phyloP scores from a whole-genome alignment of 228 moss, liverwort and hornwort genomes.

The Sphagnum magellanicum region DNA sequence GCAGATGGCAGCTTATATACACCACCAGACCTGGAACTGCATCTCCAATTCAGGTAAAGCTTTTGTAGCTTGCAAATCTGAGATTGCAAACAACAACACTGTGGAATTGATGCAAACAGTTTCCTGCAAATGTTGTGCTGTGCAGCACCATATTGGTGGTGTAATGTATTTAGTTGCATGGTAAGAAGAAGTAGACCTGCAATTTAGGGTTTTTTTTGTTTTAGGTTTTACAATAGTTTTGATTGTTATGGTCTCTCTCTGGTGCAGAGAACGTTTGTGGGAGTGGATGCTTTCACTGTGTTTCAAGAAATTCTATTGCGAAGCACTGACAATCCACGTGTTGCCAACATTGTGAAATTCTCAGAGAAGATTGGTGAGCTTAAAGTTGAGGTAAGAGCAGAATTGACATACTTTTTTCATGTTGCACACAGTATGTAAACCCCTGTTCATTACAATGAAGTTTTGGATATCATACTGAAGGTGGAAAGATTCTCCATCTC shows the following conservation, averaged over 20 bases:
- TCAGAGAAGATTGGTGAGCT: conserved; percentile 82
- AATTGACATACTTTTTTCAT: neutral
- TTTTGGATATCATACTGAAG: too few species aligned
- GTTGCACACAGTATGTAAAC: neutral
- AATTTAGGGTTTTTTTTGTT: neutral
- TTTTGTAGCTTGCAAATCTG: too few species aligned
- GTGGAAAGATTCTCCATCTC: conserved; percentile 7
- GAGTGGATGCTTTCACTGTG: conserved; percentile 75
- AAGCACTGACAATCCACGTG: conserved; percentile 68
- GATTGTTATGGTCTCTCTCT: neutral
- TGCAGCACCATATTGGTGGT: too few species aligned
- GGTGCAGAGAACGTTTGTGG: conserved; percentile 88
- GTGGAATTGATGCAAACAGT: too few species aligned
- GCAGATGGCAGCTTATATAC: conserved; percentile 96
- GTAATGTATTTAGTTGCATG: too few species aligned
- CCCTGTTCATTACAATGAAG: too few species aligned
- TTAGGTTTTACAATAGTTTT: neutral
- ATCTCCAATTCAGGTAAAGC: conserved; percentile 78
- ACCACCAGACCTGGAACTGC: conserved; percentile 91
- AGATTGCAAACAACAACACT: too few species aligned
- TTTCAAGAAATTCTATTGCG: conserved; percentile 76
- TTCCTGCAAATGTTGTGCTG: too few species aligned
- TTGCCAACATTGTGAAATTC: conserved; percentile 78
- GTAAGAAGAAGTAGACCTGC: too few species aligned
- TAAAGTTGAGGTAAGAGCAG: conserved; percentile 70